Evolutionary conservation across 306 rosid genomes (phyloP).

Genomic region (Trifolium dubium): DNA sequence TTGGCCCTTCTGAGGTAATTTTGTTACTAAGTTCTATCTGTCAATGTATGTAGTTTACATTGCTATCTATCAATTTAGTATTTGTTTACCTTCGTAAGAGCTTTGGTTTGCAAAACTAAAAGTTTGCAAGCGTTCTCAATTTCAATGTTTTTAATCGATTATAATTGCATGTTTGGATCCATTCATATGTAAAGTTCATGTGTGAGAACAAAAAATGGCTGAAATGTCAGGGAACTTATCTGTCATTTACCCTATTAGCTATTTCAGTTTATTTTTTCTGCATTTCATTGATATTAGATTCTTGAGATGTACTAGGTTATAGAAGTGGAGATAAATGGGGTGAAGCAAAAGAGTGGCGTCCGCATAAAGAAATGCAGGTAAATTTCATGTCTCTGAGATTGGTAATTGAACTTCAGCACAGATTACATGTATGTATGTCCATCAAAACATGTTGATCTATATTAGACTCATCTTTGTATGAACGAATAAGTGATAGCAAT

Average conservation of each 20-base stretch:
- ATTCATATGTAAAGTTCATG: background rate
- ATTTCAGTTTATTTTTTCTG: slow-evolving; percentile 1
- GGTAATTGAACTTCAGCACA: slow-evolving; percentile 1
- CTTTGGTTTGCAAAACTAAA: background rate
- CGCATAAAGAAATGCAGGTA: slow-evolving; percentile 95
- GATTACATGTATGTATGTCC: background rate
- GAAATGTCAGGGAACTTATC: background rate
- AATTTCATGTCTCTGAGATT: slow-evolving; percentile 24
- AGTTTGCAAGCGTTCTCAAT: background rate
- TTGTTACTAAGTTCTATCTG: background rate
- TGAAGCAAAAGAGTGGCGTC: slow-evolving; percentile 90
- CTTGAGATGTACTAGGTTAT: slow-evolving; percentile 62
- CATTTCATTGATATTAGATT: slow-evolving; percentile 32
- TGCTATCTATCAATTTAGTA: background rate
- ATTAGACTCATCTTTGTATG: slow-evolving; percentile 18
- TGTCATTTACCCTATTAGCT: background rate
- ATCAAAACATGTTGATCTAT: background rate
- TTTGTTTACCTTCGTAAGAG: background rate
- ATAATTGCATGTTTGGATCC: too few relatives aligned
- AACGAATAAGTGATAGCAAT: background rate
- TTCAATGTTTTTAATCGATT: background rate
- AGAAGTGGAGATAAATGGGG: slow-evolving; percentile 90
- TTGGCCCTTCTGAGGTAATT: slow-evolving; percentile 91
- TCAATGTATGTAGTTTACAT: background rate
- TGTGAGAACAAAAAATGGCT: slow-evolving; percentile 15